Base-by-base conservation (phyloP, 2,329 filamentous ascomycete species). In the Penicillium frequentans region DNA sequence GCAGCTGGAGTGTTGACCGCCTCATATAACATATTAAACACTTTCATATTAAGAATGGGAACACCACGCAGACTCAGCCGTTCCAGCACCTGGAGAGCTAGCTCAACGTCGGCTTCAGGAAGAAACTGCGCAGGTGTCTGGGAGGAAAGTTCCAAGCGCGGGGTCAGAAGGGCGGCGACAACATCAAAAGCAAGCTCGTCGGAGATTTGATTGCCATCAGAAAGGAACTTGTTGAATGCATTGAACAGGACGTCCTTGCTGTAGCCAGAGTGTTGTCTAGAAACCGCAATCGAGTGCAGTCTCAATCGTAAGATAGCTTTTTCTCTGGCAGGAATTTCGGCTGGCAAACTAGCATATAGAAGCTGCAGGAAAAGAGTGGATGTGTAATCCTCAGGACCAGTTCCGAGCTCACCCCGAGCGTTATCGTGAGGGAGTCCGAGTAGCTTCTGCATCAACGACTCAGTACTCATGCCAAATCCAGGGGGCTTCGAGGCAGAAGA, bases 11-110 rank as follows among this genome's bases (percentile, higher is more conserved):
- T 48, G 76, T 71, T 69, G 23, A 67, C 64, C 2, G 69, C 72
- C 54, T 73, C 68, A 9, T 81, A 75, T 42, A 79, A 67, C 51
- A 72, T 63, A 31, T 70, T 74, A 49, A 87, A 75, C 52, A 87
- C 70, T 26, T 82, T 78, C 55, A 78, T 70, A 27, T 71, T 73
- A 3, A 79, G 58, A 33, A 79, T 70, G 31, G 77, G 64, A 14
- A 73, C 65, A 5, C 78, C 79, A 44, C 72, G 73, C 33, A 77
- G 65, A 27, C 73, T 68, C 63, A 81, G 75, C 29, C 70, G 65
- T 49, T 79, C 73, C 27, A 82, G 59, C 46, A 81, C 69, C 37
- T 69, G 64, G 24, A 78, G 60, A 23, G 77, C 79, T 19, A 72
- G 62, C 57, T 74, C 69, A 52, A 73, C 64, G 60, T 73, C 67